Conservation (phyloP, 768 basidiomycete genomes). For the Suillus paluster region DNA sequence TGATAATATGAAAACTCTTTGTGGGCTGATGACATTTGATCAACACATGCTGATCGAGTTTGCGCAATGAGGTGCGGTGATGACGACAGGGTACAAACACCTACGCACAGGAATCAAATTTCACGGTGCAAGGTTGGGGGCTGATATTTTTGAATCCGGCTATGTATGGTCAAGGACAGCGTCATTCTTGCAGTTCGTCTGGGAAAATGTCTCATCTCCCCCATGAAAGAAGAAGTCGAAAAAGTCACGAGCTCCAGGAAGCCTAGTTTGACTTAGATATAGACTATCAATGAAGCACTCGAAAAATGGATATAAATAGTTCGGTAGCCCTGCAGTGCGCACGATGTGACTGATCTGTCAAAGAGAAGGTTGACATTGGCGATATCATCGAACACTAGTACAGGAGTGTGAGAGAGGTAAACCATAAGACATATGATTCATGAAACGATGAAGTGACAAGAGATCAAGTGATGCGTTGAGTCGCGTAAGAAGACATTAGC, state of each 20-base stretch:
- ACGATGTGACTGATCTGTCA: background rate
- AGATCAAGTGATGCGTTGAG: slow-evolving; percentile 14
- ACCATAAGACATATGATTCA: no score
- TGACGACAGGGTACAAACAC: background rate
- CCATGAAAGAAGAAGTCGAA: background rate
- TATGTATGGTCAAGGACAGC: no score
- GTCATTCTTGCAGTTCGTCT: no score
- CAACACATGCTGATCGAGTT: background rate
- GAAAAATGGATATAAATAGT: background rate
- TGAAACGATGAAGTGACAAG: slow-evolving; percentile 6
- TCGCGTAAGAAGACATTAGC: slow-evolving; percentile 4
- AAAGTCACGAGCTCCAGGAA: background rate
- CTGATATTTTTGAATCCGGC: background rate
- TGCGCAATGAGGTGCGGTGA: no score
- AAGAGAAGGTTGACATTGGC: background rate
- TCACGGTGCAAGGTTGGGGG: background rate
- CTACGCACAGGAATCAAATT: background rate
- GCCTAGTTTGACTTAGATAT: background rate
- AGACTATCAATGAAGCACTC: background rate
- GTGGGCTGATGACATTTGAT: background rate
- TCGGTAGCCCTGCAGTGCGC: background rate
- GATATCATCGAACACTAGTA: background rate
- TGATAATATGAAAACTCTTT: background rate
- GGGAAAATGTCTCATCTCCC: no score
- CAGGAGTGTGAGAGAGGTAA: background rate